A percentile compares a stretch with the other conserved stretches of the same genome.
phyloP scores from a whole-genome alignment of 176 grass and related monocot species.

The Tillandsia fasciculata region DNA sequence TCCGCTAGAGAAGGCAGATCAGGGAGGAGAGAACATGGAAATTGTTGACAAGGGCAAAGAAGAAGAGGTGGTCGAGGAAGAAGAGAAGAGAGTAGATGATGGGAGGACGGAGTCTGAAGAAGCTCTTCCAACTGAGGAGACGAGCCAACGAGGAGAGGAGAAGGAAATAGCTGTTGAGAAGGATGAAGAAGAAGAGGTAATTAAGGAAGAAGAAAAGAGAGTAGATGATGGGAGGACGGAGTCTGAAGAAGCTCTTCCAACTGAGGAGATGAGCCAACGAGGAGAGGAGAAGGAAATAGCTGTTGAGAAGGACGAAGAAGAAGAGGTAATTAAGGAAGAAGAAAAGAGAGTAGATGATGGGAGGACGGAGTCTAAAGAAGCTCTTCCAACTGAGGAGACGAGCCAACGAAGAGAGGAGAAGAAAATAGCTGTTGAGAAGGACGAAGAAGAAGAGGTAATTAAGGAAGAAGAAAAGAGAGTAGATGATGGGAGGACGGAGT shows the following conservation, averaged over 20 bases:
- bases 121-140: constrained; percentile 26
- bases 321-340: not conserved
- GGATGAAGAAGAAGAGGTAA: constrained; percentile 3
- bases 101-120: not conserved
- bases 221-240: constrained; percentile 18
- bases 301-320: constrained; percentile 21
- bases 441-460: constrained; percentile 3
- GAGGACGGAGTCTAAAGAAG: not conserved
- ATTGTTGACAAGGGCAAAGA: not conserved
- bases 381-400: not conserved
- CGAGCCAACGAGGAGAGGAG: constrained; percentile 17
- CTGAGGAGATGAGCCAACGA: constrained; percentile 4
- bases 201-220: not conserved
- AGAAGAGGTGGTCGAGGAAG: constrained; percentile 2
- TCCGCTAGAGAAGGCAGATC: not conserved
- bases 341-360: constrained; percentile 14
- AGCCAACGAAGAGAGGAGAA: not conserved
- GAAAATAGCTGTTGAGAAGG: not conserved
- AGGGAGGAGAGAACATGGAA: not conserved
- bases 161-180: not conserved
- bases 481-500: constrained; percentile 16
- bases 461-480: not conserved
- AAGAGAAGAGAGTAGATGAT: not conserved
- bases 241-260: constrained; percentile 19
- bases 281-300: constrained; percentile 21